These are phyloP conservation scores for Nigrograna mackinnonii DNA, from an alignment of 2,329 filamentous ascomycete species.

Conservation along the genomic window DNA sequence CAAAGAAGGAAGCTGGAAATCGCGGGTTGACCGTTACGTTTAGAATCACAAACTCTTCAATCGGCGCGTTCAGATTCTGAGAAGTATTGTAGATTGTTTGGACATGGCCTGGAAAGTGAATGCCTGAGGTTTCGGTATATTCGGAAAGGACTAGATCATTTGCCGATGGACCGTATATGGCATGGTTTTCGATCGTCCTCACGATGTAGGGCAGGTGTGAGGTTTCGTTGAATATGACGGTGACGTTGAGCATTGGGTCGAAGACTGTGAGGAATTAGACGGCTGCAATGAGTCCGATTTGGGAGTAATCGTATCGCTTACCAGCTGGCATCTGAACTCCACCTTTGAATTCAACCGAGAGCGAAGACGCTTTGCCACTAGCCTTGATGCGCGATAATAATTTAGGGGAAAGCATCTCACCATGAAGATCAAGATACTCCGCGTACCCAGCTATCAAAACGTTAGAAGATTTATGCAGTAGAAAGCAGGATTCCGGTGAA, in stretches of 20 bases:
- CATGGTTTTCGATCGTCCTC: not conserved
- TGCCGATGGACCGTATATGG: not conserved
- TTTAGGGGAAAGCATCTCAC: not conserved
- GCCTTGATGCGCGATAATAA: too few relatives aligned
- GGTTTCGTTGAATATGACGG: not conserved
- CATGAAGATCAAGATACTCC: not conserved
- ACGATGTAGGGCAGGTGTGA: not conserved
- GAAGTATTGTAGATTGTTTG: not conserved
- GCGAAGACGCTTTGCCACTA: too few relatives aligned
- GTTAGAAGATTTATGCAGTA: not conserved
- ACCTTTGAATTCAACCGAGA: not conserved
- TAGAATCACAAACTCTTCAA: not conserved
- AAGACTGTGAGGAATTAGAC: not conserved
- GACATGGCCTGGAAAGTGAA: not conserved
- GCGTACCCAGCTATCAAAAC: not conserved
- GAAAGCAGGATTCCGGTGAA: not conserved
- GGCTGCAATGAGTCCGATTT: not conserved
- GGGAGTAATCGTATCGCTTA: not conserved
- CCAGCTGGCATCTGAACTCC: not conserved
- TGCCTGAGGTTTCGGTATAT: not conserved
- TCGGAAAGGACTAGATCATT: not conserved
- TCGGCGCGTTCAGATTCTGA: too few relatives aligned
- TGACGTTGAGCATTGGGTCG: not conserved
- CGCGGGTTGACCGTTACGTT: not conserved
- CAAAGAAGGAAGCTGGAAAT: not conserved